Evolutionary conservation across 106 monocot species (phyloP).

Genomic region (Dactylorhiza incarnata): DNA sequence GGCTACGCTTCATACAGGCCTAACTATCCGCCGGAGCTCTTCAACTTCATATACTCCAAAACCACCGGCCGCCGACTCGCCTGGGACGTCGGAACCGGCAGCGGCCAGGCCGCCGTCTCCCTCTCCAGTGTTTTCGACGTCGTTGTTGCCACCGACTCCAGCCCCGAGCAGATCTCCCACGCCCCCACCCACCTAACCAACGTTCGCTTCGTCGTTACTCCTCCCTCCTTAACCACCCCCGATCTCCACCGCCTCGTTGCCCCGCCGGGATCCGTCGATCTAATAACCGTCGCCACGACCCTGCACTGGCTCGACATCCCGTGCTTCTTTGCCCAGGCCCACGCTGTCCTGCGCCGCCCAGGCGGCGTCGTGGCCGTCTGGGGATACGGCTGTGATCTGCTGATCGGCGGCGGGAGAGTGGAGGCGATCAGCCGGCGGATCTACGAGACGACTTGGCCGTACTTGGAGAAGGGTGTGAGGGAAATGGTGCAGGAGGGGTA

Average conservation of each 20-base stretch:
- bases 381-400: conserved; percentile 33
- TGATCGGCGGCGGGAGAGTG: conserved; percentile 9
- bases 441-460: conserved; percentile 24
- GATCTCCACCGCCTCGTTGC: conserved; percentile 29
- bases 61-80: conserved; percentile 38
- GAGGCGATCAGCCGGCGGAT: conserved; percentile 36
- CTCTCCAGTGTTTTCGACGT: conserved; percentile 24
- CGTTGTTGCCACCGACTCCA: conserved; percentile 66
- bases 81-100: conserved; percentile 92
- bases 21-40: conserved; percentile 57
- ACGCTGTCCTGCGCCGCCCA: conserved; percentile 34
- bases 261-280: conserved; percentile 38
- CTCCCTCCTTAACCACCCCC: conserved; percentile 15
- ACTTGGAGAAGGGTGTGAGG: conserved; percentile 28
- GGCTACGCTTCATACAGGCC: conserved; percentile 52
- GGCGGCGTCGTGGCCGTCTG: conserved; percentile 64
- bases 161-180: conserved; percentile 32
- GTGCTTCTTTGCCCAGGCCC: conserved; percentile 39
- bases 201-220: conserved; percentile 48
- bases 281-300: conserved; percentile 72
- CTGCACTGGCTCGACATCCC: conserved; percentile 84
- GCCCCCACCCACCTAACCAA: conserved; percentile 35
- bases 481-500: conserved; percentile 46
- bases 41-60: conserved; percentile 65
- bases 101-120: conserved; percentile 59